These are phyloP conservation scores for Lactarius sanguifluus DNA, from an alignment of 768 basidiomycete genomes.

Conservation along the genomic window DNA sequence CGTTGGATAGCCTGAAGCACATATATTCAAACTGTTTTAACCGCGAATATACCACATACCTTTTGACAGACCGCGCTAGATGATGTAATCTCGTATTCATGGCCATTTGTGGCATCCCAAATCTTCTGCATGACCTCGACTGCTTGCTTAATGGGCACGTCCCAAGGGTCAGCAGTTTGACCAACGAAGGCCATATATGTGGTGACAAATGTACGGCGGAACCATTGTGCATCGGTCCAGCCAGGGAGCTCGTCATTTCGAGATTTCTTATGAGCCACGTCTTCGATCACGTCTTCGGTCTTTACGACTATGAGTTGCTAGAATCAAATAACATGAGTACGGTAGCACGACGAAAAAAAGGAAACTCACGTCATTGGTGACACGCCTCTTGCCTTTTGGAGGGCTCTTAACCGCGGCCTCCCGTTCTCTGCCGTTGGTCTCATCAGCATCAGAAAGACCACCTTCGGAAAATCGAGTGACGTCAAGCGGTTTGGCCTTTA, in stretches of 20 bases:
- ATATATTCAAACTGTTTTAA: too few relatives aligned
- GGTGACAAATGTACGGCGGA: neutral
- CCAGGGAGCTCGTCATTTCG: neutral
- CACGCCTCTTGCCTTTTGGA: too few relatives aligned
- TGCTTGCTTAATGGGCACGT: neutral
- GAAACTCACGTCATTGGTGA: too few relatives aligned
- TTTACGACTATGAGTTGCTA: too few relatives aligned
- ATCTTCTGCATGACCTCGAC: constrained; percentile 6
- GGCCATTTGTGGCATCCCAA: neutral
- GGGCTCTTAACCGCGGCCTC: too few relatives aligned
- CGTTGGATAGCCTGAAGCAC: constrained; percentile 3
- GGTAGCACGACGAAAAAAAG: too few relatives aligned
- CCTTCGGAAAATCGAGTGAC: too few relatives aligned
- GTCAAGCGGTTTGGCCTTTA: too few relatives aligned
- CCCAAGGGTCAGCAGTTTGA: constrained; percentile 8
- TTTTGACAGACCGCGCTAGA: neutral
- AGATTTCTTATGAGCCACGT: neutral
- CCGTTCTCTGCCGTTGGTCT: too few relatives aligned
- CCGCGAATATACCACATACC: neutral
- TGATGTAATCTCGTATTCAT: neutral
- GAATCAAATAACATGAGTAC: too few relatives aligned
- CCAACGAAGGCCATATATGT: constrained; percentile 3
- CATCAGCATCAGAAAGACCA: too few relatives aligned
- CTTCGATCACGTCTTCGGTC: too few relatives aligned
- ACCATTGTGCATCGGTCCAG: neutral